Percentiles rank a stretch among this genome's conserved stretches.
phyloP scores from a whole-genome alignment of 140 eudicot genomes.

The Stevia rebaudiana region DNA sequence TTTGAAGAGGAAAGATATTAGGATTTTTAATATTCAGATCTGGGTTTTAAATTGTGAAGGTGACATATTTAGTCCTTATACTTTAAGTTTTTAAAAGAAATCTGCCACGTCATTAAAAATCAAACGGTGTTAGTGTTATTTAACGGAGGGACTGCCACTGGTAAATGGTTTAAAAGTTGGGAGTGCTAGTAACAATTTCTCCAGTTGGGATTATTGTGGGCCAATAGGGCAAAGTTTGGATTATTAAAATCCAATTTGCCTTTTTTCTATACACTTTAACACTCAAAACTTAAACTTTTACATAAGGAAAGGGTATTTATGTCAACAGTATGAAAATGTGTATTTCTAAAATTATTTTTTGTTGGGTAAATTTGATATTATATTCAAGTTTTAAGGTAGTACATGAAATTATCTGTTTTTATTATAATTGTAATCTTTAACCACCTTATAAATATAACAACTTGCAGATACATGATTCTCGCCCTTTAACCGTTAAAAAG shows the following conservation, averaged over 20 bases:
- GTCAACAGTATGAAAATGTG: not conserved
- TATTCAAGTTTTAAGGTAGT: not conserved
- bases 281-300: not conserved
- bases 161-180: no score
- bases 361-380: not conserved
- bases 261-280: not conserved
- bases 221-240: no score
- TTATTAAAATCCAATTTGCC: not conserved
- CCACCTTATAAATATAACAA: constrained; percentile 11
- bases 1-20: no score
- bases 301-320: not conserved
- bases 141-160: no score
- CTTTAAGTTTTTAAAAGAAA: no score
- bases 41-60: no score
- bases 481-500: constrained; percentile 43
- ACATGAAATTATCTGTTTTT: not conserved
- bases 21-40: no score
- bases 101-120: no score
- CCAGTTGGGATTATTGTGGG: no score
- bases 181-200: no score
- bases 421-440: not conserved
- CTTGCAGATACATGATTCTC: constrained; percentile 61
- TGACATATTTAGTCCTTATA: no score
- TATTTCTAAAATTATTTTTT: not conserved
- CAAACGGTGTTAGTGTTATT: no score